Conservation (phyloP, 495 filamentous ascomycete species). For the Neurospora sp. region DNA sequence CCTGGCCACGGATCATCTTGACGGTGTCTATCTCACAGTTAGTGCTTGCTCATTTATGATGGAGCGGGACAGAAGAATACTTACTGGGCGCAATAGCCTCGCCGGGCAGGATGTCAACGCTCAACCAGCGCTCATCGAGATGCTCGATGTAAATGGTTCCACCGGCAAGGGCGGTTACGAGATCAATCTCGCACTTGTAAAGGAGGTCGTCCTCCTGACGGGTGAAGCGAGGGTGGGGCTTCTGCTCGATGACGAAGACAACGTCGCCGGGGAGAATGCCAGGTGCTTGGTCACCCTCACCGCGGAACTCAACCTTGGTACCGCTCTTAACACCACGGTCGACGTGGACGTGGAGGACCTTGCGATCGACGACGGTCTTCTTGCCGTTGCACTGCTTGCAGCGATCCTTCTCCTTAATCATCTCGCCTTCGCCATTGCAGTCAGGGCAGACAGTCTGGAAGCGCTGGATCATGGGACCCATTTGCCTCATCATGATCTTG, state of each 20-base stretch:
- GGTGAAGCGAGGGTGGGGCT: conserved; percentile 90
- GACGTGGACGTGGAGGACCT: conserved; percentile 96
- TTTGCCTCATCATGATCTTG: conserved; percentile 99
- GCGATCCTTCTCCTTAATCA: conserved; percentile 86
- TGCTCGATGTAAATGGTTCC: conserved; percentile 87
- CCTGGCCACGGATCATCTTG: conserved; percentile 93
- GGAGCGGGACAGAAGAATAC: conserved; percentile 20
- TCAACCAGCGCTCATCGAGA: conserved; percentile 93
- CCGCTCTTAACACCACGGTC: conserved; percentile 89
- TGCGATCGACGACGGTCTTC: conserved; percentile 95
- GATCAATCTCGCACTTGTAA: conserved; percentile 90
- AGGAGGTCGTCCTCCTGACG: conserved; percentile 94
- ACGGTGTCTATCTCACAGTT: conserved; percentile 52
- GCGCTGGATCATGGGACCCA: conserved; percentile 99
- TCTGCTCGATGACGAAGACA: conserved; percentile 95
- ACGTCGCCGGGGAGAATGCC: conserved; percentile 90
- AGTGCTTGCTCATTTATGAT: conserved; percentile 1
- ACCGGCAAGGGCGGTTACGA: conserved; percentile 88
- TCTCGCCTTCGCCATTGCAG: conserved; percentile 94
- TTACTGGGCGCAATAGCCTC: conserved; percentile 90
- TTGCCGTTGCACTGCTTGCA: conserved; percentile 93
- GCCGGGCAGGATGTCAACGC: conserved; percentile 78
- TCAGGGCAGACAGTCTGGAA: conserved; percentile 99
- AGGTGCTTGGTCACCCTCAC: conserved; percentile 94
- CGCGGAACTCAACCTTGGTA: conserved; percentile 90